These are phyloP conservation scores for Candida tunisiensis DNA, from an alignment of 1,139 yeast genomes.

Conservation along the genomic window DNA sequence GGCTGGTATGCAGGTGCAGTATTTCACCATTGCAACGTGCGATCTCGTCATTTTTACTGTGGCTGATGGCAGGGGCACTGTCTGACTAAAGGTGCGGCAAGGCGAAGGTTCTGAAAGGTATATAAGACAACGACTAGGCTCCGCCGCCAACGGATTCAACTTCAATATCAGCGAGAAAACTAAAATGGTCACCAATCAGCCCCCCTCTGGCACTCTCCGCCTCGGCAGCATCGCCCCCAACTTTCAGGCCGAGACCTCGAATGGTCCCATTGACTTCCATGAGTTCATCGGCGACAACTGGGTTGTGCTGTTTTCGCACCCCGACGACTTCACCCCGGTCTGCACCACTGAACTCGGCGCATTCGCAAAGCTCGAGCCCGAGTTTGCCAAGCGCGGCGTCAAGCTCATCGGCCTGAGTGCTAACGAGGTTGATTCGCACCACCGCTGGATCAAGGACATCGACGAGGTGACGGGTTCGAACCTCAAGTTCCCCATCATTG, in stretches of 20 bases:
- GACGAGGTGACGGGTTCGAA: slow-evolving; percentile 57
- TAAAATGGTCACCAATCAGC: no score
- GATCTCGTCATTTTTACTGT: no score
- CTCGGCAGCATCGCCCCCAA: slow-evolving; percentile 70
- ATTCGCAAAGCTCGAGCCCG: slow-evolving; percentile 68
- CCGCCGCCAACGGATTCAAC: no score
- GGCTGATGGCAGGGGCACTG: no score
- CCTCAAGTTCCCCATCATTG: slow-evolving; percentile 62
- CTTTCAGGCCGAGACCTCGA: slow-evolving; percentile 56
- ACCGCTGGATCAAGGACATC: slow-evolving; percentile 70
- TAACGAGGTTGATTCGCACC: slow-evolving; percentile 52
- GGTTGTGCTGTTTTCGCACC: slow-evolving; percentile 73
- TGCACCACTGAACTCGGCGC: slow-evolving; percentile 88
- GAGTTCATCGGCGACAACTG: slow-evolving; percentile 60
- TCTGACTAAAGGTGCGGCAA: no score
- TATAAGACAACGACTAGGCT: no score
- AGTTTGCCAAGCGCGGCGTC: slow-evolving; percentile 58
- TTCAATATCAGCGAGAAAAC: no score
- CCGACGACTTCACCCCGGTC: slow-evolving; percentile 80
- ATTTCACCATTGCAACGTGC: no score
- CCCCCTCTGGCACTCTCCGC: slow-evolving; percentile 12
- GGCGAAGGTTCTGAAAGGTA: no score
- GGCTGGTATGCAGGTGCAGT: no score
- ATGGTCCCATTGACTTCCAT: slow-evolving; percentile 62
- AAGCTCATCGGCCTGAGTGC: slow-evolving; percentile 71